Conservation (phyloP, 495 filamentous ascomycete genomes). For the Cudoniella acicularis region DNA sequence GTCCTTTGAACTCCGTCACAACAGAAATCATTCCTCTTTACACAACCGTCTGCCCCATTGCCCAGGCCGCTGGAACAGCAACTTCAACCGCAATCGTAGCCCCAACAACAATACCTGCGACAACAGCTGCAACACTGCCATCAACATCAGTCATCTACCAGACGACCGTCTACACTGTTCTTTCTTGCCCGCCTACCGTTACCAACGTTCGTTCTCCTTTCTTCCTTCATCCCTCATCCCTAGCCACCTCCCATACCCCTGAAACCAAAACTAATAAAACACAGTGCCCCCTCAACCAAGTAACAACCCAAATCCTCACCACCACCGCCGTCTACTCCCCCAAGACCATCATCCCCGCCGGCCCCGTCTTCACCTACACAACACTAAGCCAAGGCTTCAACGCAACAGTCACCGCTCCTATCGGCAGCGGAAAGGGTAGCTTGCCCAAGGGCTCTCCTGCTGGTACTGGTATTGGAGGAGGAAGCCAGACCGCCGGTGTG, state of each 20-base stretch:
- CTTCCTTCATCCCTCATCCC: too few relatives aligned
- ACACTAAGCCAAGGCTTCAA: background rate
- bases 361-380: background rate
- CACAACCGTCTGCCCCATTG: slow-evolving; percentile 1
- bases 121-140: background rate
- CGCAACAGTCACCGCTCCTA: background rate
- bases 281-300: too few relatives aligned
- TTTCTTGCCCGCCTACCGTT: too few relatives aligned
- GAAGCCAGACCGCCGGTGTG: background rate
- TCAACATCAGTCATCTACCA: too few relatives aligned
- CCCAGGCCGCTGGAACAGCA: background rate
- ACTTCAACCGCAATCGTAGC: background rate
- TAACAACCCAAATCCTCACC: too few relatives aligned
- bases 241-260: too few relatives aligned
- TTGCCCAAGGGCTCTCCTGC: background rate
- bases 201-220: too few relatives aligned
- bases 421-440: background rate
- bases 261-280: too few relatives aligned
- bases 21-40: slow-evolving; percentile 12
- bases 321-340: background rate
- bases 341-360: background rate
- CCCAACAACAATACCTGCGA: background rate
- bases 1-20: slow-evolving; percentile 41
- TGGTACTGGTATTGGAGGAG: background rate
- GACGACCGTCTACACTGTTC: too few relatives aligned